Evolutionary conservation across 176 grass and related monocot species (phyloP), one percentile per base, ranked within the genome.

Genomic region (Carex scoparia): DNA sequence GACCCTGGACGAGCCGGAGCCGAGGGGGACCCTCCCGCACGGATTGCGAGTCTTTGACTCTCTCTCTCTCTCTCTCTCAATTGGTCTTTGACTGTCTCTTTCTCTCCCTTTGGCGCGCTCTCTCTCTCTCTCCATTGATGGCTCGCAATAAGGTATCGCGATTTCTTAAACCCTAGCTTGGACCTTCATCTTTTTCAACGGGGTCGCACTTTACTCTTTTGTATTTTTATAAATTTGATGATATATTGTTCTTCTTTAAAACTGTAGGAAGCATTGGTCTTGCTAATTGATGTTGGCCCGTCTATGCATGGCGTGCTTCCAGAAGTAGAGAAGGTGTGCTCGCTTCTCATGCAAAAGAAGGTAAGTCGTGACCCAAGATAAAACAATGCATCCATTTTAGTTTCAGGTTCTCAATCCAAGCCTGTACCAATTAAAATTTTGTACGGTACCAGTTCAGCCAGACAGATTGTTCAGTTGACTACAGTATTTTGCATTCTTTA

Each of bases 271-370:
- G 88, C 80, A 30, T 70, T 98, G 80, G 71, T 98, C 76, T 84
- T 98, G 57, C 83, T 98, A 28, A 67, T 98, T 72, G 95, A 98
- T 79, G 95, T 98, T 58, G 92, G 95, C 37, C 93, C 93, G 6
- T 93, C 93, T 16, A 98, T 98, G 93, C 93, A 95, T 75, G 69
- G 89, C 7, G 93, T 89, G 23, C 89, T 98, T 85, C 89, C 60
- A 12, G 84, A 98, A 71, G 85, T 98, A 27, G 87, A 94, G 48
- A 92, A 65, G 61, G 30, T 95, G 81, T 93, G 89, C 90, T 94
- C 85, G 0, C 91, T 89, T 70, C 90, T 98, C 38, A 86, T 94
- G 70, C 88, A 86, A 85, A 98, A 98, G 91, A 95, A 95, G 95
- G 95, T 75, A 85, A 90, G 91, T 23, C 12, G 62, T 51, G 16